phyloP scores from a whole-genome alignment of 2,329 filamentous ascomycete genomes.

The Xylaria digitata region DNA sequence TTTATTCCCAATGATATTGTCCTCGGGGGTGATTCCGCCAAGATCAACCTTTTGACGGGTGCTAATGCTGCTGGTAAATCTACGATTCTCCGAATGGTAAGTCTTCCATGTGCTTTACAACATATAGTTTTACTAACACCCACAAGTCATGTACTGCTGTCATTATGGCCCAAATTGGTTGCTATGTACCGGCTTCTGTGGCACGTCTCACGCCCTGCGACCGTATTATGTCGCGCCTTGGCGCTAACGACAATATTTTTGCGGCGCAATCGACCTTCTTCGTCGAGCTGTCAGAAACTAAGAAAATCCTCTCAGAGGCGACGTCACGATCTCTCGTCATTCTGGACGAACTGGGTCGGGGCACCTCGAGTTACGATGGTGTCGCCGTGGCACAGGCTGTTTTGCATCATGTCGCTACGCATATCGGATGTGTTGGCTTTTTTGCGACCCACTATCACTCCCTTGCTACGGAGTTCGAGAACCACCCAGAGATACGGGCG shows the following conservation, averaged over 20 bases:
- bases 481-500: constrained; percentile 86
- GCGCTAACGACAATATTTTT: constrained; percentile 99
- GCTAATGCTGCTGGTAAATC: constrained; percentile 98
- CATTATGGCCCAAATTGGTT: constrained; percentile 97
- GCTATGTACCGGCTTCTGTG: constrained; percentile 85
- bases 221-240: constrained; percentile 97
- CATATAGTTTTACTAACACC: constrained; percentile 17
- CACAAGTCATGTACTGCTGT: constrained; percentile 88
- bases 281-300: constrained; percentile 95
- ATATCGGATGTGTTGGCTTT: constrained; percentile 94
- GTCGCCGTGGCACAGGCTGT: constrained; percentile 97
- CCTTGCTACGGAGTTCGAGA: constrained; percentile 87
- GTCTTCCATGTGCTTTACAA: constrained; percentile 44
- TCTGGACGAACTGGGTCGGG: constrained; percentile 93
- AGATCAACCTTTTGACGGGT: constrained; percentile 91
- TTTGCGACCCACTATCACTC: constrained; percentile 99
- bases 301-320: constrained; percentile 96
- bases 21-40: constrained; percentile 82
- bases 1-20: constrained; percentile 97
- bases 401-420: constrained; percentile 92
- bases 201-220: constrained; percentile 91
- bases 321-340: constrained; percentile 95
- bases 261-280: constrained; percentile 98
- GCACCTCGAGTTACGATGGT: constrained; percentile 94
- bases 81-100: constrained; percentile 91